Percentiles rank a stretch among this genome's conserved stretches.
phyloP scores from a whole-genome alignment of 345 rosid genomes.

The Raphanus sativus region DNA sequence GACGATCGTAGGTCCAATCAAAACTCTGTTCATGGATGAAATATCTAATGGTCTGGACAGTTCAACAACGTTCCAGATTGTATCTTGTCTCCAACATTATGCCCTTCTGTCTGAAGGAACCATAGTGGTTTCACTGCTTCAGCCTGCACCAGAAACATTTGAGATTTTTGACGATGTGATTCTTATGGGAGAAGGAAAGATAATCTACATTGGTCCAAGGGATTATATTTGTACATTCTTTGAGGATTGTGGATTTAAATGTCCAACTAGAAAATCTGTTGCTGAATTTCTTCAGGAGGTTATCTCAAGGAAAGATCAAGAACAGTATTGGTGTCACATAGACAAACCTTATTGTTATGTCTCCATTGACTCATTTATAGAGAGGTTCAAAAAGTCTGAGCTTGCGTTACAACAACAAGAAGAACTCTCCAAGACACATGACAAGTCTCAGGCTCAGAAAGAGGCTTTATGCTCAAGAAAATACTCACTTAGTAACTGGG shows the following conservation, averaged over 20 bases:
- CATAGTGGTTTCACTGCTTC: constrained; percentile 74
- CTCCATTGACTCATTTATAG: constrained; percentile 38
- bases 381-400: constrained; percentile 35
- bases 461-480: constrained; percentile 37
- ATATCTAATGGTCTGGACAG: constrained; percentile 85
- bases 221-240: constrained; percentile 66
- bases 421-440: constrained; percentile 34
- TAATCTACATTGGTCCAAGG: constrained; percentile 79
- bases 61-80: constrained; percentile 77
- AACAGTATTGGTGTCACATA: constrained; percentile 44
- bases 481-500: constrained; percentile 44
- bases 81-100: constrained; percentile 64
- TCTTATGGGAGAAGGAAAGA: constrained; percentile 75
- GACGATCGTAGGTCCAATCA: constrained; percentile 79
- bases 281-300: constrained; percentile 90
- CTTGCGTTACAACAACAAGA: constrained; percentile 37
- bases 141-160: constrained; percentile 79
- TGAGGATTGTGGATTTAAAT: constrained; percentile 58
- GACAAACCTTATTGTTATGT: constrained; percentile 40
- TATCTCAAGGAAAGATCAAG: constrained; percentile 53
- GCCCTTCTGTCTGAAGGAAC: constrained; percentile 66
- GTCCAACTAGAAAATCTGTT: constrained; percentile 77
- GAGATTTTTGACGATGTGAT: constrained; percentile 72
- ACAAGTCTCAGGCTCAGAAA: constrained; percentile 27
- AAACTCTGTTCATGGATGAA: constrained; percentile 85